A percentile compares a stretch with the other conserved stretches of the same genome.
These are phyloP conservation scores for Lunasporangiospora selenospora DNA, from an alignment of 192 early-diverging fungal species.

Conservation along the genomic window DNA sequence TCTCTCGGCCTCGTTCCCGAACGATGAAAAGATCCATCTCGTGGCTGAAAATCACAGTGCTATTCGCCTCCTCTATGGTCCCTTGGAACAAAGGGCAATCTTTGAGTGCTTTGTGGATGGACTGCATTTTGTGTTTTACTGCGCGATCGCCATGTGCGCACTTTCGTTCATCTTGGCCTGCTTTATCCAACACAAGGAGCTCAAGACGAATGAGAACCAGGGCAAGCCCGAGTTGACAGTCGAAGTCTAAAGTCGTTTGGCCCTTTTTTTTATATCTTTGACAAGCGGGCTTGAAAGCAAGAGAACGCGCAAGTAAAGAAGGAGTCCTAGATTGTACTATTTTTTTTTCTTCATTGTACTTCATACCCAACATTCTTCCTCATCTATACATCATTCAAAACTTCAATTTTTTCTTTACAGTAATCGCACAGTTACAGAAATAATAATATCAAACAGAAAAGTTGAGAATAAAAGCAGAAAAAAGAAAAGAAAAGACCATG, in stretches of 20 bases:
- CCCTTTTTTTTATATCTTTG: too few species aligned
- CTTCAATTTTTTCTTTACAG: too few species aligned
- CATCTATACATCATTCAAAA: too few species aligned
- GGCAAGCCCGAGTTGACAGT: slow-evolving; percentile 35
- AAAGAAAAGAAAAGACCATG: too few species aligned
- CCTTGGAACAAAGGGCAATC: slow-evolving; percentile 8
- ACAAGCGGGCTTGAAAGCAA: too few species aligned
- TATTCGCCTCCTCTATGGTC: slow-evolving; percentile 25
- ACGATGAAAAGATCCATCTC: slow-evolving; percentile 4
- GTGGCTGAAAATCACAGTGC: slow-evolving; percentile 15
- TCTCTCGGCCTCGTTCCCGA: slow-evolving; percentile 1
- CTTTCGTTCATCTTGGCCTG: slow-evolving; percentile 26
- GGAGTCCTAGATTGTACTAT: too few species aligned
- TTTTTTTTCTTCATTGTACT: too few species aligned
- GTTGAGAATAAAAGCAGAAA: too few species aligned
- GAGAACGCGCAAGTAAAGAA: too few species aligned
- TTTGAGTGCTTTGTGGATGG: slow-evolving; percentile 16
- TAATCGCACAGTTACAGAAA: too few species aligned
- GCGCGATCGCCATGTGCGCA: slow-evolving; percentile 22
- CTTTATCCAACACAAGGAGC: slow-evolving; percentile 46
- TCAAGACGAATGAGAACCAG: slow-evolving; percentile 46
- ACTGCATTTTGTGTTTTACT: slow-evolving; percentile 28
- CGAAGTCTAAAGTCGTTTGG: slow-evolving; percentile 17
- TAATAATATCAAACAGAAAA: too few species aligned
- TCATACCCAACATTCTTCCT: too few species aligned